Conservation (phyloP, 805 yeast species). For the Pichia membranifaciens region DNA sequence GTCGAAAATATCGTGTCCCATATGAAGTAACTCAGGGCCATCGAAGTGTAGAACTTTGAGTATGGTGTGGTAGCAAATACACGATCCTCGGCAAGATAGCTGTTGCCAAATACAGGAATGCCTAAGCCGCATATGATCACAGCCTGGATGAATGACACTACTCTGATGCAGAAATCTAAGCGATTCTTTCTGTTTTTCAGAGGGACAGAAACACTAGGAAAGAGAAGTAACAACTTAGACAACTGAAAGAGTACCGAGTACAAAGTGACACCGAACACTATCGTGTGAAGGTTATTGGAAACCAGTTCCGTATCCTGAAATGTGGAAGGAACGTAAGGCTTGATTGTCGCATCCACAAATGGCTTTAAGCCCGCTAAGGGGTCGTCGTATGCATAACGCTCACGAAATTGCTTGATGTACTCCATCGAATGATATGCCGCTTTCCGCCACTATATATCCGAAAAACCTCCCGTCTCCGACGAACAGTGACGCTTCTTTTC, state of each 20-base stretch:
- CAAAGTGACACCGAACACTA: slow-evolving; percentile 18
- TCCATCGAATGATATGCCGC: too few species aligned
- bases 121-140: slow-evolving; percentile 26
- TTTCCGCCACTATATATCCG: too few species aligned
- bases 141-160: slow-evolving; percentile 32
- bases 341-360: slow-evolving; percentile 15
- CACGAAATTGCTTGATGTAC: slow-evolving; percentile 7
- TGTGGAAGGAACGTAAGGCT: slow-evolving; percentile 18
- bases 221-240: slow-evolving; percentile 15
- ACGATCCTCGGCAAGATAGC: slow-evolving; percentile 24
- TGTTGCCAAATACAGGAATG: slow-evolving; percentile 28
- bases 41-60: slow-evolving; percentile 23
- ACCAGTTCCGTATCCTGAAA: slow-evolving; percentile 10
- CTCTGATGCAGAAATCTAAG: slow-evolving; percentile 29
- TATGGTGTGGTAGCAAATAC: slow-evolving; percentile 33
- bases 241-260: slow-evolving; percentile 17
- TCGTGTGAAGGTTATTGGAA: slow-evolving; percentile 18
- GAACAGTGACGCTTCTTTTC: too few species aligned
- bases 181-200: slow-evolving; percentile 17
- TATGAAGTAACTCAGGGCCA: slow-evolving; percentile 32
- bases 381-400: slow-evolving; percentile 19
- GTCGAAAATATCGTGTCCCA: slow-evolving; percentile 32
- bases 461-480: too few species aligned
- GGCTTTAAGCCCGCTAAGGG: slow-evolving; percentile 23
- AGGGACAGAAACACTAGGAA: slow-evolving; percentile 12